phyloP scores from a whole-genome alignment of 768 basidiomycete genomes.

The Tylopilus rubrobrunneus region DNA sequence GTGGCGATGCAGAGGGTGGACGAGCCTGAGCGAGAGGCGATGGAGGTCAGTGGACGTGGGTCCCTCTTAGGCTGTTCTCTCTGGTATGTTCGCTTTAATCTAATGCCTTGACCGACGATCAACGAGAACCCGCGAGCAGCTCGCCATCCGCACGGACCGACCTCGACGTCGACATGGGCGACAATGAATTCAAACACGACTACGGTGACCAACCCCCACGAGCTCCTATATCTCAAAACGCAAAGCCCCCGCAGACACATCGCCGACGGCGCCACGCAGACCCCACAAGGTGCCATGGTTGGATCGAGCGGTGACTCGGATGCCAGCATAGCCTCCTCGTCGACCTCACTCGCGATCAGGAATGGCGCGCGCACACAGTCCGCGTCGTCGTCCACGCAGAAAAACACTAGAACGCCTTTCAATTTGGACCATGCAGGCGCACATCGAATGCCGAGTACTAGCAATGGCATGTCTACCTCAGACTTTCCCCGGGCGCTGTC shows the following conservation, averaged over 20 bases:
- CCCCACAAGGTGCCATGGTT: conserved; percentile 22
- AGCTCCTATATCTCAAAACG: conserved; percentile 25
- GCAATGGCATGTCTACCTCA: conserved; percentile 12
- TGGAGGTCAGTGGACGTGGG: conserved; percentile 11
- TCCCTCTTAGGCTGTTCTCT: conserved; percentile 26
- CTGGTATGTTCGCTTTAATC: conserved; percentile 10
- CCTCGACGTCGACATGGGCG: conserved; percentile 17
- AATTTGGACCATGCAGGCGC: background rate
- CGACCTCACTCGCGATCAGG: background rate
- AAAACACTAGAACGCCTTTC: background rate
- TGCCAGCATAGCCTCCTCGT: background rate
- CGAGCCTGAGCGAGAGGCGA: background rate
- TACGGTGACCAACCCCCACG: background rate
- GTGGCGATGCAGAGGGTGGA: background rate
- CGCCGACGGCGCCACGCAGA: background rate
- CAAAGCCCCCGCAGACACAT: conserved; percentile 19
- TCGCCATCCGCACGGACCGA: conserved; percentile 18
- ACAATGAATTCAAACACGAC: conserved; percentile 18
- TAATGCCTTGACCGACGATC: background rate
- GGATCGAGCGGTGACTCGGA: background rate
- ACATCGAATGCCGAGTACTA: background rate
- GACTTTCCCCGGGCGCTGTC: conserved; percentile 16
- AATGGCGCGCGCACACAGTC: conserved; percentile 7
- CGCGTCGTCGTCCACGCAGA: background rate
- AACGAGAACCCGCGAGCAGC: conserved; percentile 21